Percentiles rank a stretch among this genome's conserved stretches.
Conservation (phyloP, 2,329 filamentous ascomycete species). For the Hypomyces perniciosus region DNA sequence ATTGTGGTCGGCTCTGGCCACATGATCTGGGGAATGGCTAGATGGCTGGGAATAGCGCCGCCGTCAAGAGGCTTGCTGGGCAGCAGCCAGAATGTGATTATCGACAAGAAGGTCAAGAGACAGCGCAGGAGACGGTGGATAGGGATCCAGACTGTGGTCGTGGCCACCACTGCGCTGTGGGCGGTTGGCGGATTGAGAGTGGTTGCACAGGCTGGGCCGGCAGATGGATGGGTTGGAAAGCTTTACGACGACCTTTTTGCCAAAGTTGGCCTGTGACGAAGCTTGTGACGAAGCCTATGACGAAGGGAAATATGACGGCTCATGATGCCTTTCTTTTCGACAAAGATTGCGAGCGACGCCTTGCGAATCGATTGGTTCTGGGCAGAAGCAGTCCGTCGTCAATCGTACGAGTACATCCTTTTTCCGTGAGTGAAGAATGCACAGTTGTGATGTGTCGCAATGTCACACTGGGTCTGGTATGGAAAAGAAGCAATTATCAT, state of each 20-base stretch:
- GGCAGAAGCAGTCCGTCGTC: too few relatives aligned
- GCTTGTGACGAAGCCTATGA: too few relatives aligned
- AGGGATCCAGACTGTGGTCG: constrained; percentile 59
- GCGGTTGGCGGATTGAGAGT: constrained; percentile 73
- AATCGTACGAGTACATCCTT: too few relatives aligned
- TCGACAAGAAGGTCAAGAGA: constrained; percentile 47
- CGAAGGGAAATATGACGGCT: neutral
- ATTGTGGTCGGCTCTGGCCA: constrained; percentile 66
- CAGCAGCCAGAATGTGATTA: constrained; percentile 34
- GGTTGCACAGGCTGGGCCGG: constrained; percentile 64
- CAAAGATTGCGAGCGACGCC: too few relatives aligned
- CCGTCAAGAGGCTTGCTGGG: constrained; percentile 43
- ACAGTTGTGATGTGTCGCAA: too few relatives aligned
- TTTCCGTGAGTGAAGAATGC: too few relatives aligned
- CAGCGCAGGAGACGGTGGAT: constrained; percentile 63
- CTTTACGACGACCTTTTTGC: constrained; percentile 66
- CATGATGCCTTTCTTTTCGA: too few relatives aligned
- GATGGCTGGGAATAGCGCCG: constrained; percentile 66
- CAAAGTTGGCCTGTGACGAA: constrained; percentile 24
- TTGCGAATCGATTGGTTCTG: too few relatives aligned
- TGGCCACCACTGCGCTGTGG: constrained; percentile 62
- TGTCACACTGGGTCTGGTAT: too few relatives aligned
- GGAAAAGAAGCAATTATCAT: too few relatives aligned
- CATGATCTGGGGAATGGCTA: constrained; percentile 78
- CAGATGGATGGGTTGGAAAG: constrained; percentile 71